A percentile compares a stretch with the other conserved stretches of the same genome.
phyloP scores from a whole-genome alignment of 164 flowering plant species.

The Taxillus chinensis region DNA sequence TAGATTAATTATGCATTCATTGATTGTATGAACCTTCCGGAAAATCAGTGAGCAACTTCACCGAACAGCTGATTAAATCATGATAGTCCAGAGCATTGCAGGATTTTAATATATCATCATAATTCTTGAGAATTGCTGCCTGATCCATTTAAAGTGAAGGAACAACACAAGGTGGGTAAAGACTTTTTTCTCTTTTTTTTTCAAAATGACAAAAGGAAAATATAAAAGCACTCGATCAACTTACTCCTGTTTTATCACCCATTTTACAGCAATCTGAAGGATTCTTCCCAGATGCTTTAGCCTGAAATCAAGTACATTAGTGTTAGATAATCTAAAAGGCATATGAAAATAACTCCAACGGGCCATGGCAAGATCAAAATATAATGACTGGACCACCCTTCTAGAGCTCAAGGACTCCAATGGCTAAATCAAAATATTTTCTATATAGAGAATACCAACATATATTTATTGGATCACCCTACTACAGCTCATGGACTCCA shows the following conservation, averaged over 20 bases:
- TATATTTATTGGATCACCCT: too few relatives aligned
- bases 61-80: slow-evolving; percentile 77
- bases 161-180: slow-evolving; percentile 4
- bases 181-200: too few relatives aligned
- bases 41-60: slow-evolving; percentile 61
- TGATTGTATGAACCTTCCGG: slow-evolving; percentile 54
- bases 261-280: slow-evolving; percentile 41
- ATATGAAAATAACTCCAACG: not conserved
- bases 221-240: slow-evolving; percentile 15
- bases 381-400: too few relatives aligned
- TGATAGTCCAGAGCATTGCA: slow-evolving; percentile 97
- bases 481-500: too few relatives aligned
- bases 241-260: slow-evolving; percentile 79
- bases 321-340: not conserved
- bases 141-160: slow-evolving; percentile 26
- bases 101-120: slow-evolving; percentile 55
- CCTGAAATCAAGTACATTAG: slow-evolving; percentile 31
- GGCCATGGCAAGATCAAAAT: too few relatives aligned
- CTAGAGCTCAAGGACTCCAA: too few relatives aligned
- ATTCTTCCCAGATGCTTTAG: slow-evolving; percentile 83
- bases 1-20: not conserved
- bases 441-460: too few relatives aligned
- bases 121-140: slow-evolving; percentile 64
- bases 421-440: too few relatives aligned
- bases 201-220: not conserved